A percentile compares a stretch with the other conserved stretches of the same genome.
Evolutionary conservation across 208 protist species (phyloP).

Genomic region (Vickermania spadyakhi): DNA sequence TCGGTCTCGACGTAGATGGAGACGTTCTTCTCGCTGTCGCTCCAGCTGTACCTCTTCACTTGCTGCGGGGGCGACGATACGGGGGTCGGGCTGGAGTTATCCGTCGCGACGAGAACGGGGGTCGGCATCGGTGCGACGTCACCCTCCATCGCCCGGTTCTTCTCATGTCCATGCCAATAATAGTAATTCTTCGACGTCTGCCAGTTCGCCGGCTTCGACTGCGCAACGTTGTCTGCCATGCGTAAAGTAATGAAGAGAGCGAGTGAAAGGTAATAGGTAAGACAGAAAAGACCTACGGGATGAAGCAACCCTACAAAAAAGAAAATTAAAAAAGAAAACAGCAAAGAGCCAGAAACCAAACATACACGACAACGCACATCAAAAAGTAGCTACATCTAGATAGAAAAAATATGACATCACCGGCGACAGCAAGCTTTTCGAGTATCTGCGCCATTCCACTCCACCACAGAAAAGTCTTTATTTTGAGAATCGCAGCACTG

Average conservation of each 20-base stretch:
- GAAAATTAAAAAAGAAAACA: no score
- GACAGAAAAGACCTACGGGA: no score
- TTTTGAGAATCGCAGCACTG: no score
- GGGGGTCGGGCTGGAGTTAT: constrained; percentile 5
- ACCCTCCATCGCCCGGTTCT: constrained; percentile 65
- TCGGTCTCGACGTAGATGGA: constrained; percentile 47
- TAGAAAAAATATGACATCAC: no score
- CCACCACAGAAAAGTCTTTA: no score
- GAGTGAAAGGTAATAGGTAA: no score
- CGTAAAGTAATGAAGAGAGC: not conserved
- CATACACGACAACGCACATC: no score
- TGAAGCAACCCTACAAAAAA: no score
- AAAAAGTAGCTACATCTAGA: no score
- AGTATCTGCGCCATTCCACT: no score
- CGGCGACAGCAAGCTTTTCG: no score
- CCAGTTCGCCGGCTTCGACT: constrained; percentile 14
- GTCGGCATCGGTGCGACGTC: constrained; percentile 75
- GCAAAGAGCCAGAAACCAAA: no score
- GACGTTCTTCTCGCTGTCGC: constrained; percentile 48
- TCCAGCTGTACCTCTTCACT: constrained; percentile 71
- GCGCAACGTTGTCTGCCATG: not conserved
- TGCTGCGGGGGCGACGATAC: constrained; percentile 5
- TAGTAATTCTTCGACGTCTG: constrained; percentile 65
- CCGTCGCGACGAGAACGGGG: constrained; percentile 47
- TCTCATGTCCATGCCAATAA: constrained; percentile 85